Evolutionary conservation across 495 filamentous ascomycete species (phyloP), one percentile per base, ranked within the genome.

Genomic region (Chaetomium tenue): DNA sequence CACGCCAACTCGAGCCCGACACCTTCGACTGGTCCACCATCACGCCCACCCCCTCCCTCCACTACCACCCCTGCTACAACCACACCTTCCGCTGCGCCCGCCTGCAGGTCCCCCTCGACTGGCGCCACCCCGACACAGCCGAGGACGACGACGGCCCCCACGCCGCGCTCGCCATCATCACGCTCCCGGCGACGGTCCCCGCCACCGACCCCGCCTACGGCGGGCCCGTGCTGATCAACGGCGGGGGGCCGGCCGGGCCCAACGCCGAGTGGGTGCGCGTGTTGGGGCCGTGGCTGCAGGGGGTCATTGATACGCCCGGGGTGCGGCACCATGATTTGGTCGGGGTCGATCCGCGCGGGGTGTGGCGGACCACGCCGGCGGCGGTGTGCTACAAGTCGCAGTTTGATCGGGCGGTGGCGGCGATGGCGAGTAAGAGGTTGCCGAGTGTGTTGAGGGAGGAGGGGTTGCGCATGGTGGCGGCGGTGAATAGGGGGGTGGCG

Each of bases 91-190:
- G 70, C 25, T 83, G 80, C 65, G 80, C 80, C 13, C 74, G 79
- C 52, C 75, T 83, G n/a, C 62, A 70, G n/a, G 77, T 81, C 9
- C 76, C 79, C 0, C 73, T 82, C 42, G 78, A 81, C 70, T 82
- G 76, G 68, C 5, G 66, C 65, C 20, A 63, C 74, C 51, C 60
- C n/a, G 60, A 69, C 44, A 44, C 55, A 0, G 47, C 44, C 22
- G 58, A 33, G 46, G n/a, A n/a, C n/a, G n/a, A n/a, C n/a, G n/a
- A 39, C 56, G 33, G 33, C 33, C 33, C 33, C 6, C 33, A 37
- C 65, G 55, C 69, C 12, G 72, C 75, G 61, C 68, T 79, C 63
- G 72, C 74, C 52, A 70, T 80, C 63, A 40, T 74, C 52, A 73
- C 71, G 61, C 62, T 76, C 39, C 71, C 77, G 47, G 71, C 79